Conservation (phyloP, 495 filamentous ascomycete genomes). For the Extremus antarcticus region DNA sequence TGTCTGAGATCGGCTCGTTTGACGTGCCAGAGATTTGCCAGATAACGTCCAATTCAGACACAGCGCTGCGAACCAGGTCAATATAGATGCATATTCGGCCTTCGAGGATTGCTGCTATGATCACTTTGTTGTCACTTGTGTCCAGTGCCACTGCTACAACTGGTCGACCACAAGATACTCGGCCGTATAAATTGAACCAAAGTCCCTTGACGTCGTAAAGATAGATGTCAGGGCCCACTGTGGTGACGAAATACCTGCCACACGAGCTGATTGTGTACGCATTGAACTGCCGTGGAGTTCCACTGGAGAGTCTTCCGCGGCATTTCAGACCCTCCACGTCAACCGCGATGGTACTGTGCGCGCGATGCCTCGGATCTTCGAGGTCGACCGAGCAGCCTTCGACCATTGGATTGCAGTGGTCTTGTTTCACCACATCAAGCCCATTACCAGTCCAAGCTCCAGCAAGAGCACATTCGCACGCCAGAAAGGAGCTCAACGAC, state of each 20-base stretch:
- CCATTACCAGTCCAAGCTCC: slow-evolving; percentile 40
- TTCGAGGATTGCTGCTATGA: slow-evolving; percentile 51
- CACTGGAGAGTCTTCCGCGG: too few species aligned
- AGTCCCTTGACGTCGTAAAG: slow-evolving; percentile 44
- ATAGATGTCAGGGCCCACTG: slow-evolving; percentile 48
- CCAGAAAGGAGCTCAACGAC: slow-evolving; percentile 49
- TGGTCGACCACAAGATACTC: slow-evolving; percentile 39
- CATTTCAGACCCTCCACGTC: too few species aligned
- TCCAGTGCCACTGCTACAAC: slow-evolving; percentile 57
- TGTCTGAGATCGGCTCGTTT: too few species aligned
- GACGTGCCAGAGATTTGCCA: too few species aligned
- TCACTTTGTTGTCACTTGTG: slow-evolving; percentile 43
- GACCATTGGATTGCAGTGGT: neutral
- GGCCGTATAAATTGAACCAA: slow-evolving; percentile 36
- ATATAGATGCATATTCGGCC: slow-evolving; percentile 55
- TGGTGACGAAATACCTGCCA: slow-evolving; percentile 47
- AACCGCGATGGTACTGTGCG: too few species aligned
- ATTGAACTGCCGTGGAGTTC: too few species aligned
- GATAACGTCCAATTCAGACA: too few species aligned
- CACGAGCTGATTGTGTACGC: slow-evolving; percentile 43
- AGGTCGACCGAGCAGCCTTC: neutral
- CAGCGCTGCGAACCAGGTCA: slow-evolving; percentile 28
- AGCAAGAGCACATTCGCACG: slow-evolving; percentile 50
- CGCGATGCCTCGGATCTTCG: too few species aligned
- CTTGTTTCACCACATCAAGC: slow-evolving; percentile 6